A percentile compares a stretch with the other conserved stretches of the same genome.
These are phyloP conservation scores for Symbiodinium pilosum DNA, from an alignment of 73 alveolate genomes.

Conservation along the genomic window DNA sequence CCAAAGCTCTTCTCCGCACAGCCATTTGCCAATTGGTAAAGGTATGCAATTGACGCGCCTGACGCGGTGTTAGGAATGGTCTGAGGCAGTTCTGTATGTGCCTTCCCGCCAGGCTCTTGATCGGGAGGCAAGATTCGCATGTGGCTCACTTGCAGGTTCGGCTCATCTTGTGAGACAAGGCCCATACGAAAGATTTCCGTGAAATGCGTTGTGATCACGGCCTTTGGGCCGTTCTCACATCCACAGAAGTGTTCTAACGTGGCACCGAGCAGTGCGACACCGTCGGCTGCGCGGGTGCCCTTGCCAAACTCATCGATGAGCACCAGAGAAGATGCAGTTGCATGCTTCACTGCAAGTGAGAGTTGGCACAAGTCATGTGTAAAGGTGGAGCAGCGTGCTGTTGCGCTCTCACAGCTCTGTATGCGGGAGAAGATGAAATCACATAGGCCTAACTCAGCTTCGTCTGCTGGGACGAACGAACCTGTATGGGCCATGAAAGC, in stretches of 20 bases:
- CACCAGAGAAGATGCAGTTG: constrained; percentile 45
- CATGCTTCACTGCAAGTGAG: constrained; percentile 50
- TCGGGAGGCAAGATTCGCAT: constrained; percentile 47
- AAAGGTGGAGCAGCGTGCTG: constrained; percentile 29
- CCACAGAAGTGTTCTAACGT: constrained; percentile 54
- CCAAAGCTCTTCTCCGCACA: constrained; percentile 56
- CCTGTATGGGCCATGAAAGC: constrained; percentile 80
- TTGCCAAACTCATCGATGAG: constrained; percentile 87
- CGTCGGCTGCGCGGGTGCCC: constrained; percentile 92
- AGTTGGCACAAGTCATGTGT: constrained; percentile 37
- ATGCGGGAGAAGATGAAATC: constrained; percentile 86
- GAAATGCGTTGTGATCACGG: constrained; percentile 59
- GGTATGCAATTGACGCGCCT: constrained; percentile 14
- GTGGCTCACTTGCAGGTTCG: constrained; percentile 65
- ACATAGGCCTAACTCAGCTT: constrained; percentile 68
- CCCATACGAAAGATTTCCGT: constrained; percentile 82
- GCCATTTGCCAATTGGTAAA: constrained; percentile 60
- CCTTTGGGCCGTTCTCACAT: constrained; percentile 46
- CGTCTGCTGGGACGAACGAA: constrained; percentile 71
- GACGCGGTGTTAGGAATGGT: neutral
- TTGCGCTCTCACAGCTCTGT: constrained; percentile 40
- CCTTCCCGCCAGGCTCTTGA: neutral
- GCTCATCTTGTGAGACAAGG: constrained; percentile 33
- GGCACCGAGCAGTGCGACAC: constrained; percentile 89
- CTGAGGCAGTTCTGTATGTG: neutral